Base-by-base conservation (phyloP, 2,329 filamentous ascomycete species). In the Phyllosticta paracitricarpa region DNA sequence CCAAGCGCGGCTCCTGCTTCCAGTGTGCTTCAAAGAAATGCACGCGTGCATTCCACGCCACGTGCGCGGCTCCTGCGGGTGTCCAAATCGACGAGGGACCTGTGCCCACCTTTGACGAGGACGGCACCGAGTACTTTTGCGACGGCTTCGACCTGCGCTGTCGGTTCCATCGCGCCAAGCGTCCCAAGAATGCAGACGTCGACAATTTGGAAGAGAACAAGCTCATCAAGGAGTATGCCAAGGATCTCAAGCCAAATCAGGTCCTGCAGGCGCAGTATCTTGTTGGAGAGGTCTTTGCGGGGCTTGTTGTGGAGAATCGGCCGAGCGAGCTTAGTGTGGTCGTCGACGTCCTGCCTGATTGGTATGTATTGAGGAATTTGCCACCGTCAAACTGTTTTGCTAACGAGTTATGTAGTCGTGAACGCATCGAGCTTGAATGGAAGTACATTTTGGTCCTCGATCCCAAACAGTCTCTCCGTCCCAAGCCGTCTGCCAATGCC, bases 11-110 rank as follows among this genome's bases (percentile, higher is more conserved):
- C n/a, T 91, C 91, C 17, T 97, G 93, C 76, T 95, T 99, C 77
- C 93, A 97, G 73, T 99, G 94, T 75, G 95, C 91, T 0, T 88
- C 91, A 67, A 93, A 92, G 78, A 97, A 96, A 73, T 99, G 94
- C 69, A 88, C 90, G 3, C 82, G 94, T 65, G 88, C 93, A 8
- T 99, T 97, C 75, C 94, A 99, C 72, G 89, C 93, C 17, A 97
- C 92, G 1, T 99, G 94, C 72, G 94, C 94, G 2, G 88, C 91
- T 7, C 87, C 93, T 24, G 93, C 92, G 40, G 94, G 94, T 61
- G 91, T 97, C 1, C 89, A 96, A 71, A 86, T 97, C 56, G 93
- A 99, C 71, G 85, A 91, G 68, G 89, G 89, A 30, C 85, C 91
- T 40, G 86, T 96, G 30, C 89, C 91, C 0, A 89, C 95, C 2